phyloP scores from a whole-genome alignment of 2,329 filamentous ascomycete species.

The Zarea fungicola region DNA sequence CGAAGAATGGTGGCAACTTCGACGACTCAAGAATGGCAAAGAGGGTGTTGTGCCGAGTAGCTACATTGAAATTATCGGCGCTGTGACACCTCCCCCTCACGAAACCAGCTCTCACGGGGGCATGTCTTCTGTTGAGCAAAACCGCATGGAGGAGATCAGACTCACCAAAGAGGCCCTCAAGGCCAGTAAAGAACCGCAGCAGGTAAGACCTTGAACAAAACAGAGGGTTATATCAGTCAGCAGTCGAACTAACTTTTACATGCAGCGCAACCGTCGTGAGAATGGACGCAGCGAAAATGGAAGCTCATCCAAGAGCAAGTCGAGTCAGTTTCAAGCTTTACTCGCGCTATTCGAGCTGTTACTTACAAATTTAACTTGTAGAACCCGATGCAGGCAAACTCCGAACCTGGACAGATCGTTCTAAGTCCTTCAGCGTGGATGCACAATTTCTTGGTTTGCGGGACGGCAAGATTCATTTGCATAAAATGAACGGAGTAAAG shows the following conservation, averaged over 20 bases:
- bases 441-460: constrained; percentile 92
- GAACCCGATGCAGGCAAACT: constrained; percentile 80
- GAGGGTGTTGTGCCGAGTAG: constrained; percentile 95
- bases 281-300: constrained; percentile 55
- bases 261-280: constrained; percentile 66
- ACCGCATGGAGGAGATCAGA: constrained; percentile 73
- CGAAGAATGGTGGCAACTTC: constrained; percentile 98
- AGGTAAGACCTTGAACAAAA: constrained; percentile 68
- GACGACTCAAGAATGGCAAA: constrained; percentile 82
- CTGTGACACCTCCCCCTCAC: constrained; percentile 46
- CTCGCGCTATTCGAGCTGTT: background rate
- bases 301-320: constrained; percentile 54
- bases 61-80: constrained; percentile 84
- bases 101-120: constrained; percentile 46
- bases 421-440: constrained; percentile 94
- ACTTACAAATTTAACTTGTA: constrained; percentile 29
- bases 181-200: constrained; percentile 49
- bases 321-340: constrained; percentile 55
- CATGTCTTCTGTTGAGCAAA: constrained; percentile 69
- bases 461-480: constrained; percentile 94
- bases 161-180: constrained; percentile 75
- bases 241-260: constrained; percentile 58
- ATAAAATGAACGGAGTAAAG: constrained; percentile 97
- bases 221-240: constrained; percentile 28
- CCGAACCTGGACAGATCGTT: constrained; percentile 90